Percentiles rank a stretch among this genome's conserved stretches.
Evolutionary conservation across 768 basidiomycete species (phyloP).

Genomic region (Pulveroboletus ravenelii): DNA sequence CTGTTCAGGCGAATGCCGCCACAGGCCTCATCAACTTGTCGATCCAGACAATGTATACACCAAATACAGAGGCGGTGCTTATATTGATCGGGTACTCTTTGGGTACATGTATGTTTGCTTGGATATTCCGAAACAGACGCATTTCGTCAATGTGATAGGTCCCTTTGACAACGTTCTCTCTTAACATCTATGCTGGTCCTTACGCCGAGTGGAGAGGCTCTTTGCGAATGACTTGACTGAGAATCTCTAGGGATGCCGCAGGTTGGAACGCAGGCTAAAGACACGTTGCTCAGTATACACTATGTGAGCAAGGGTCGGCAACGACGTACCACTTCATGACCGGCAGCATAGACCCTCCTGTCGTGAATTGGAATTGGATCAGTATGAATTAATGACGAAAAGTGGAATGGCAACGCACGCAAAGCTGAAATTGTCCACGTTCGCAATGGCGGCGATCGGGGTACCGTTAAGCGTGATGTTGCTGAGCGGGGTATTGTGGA

Average conservation of each 20-base stretch:
- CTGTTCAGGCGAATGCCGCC: conserved; percentile 70
- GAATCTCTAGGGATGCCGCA: conserved; percentile 52
- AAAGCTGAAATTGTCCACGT: conserved; percentile 63
- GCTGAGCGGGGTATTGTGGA: conserved; percentile 37
- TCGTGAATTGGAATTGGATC: background rate
- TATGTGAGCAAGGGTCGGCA: background rate
- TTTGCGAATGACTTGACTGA: conserved; percentile 48
- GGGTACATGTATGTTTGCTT: conserved; percentile 57
- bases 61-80: conserved; percentile 50
- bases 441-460: conserved; percentile 55
- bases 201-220: conserved; percentile 52
- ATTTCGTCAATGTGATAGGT: conserved; percentile 28
- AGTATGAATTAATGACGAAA: background rate
- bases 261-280: conserved; percentile 59
- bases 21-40: conserved; percentile 84
- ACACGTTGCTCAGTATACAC: background rate
- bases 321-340: conserved; percentile 57
- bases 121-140: conserved; percentile 41
- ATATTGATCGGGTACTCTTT: conserved; percentile 61
- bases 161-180: background rate
- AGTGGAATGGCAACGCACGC: conserved; percentile 42
- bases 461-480: conserved; percentile 55
- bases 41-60: conserved; percentile 76
- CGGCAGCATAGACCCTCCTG: conserved; percentile 53
- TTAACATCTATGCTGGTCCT: background rate